phyloP scores from a whole-genome alignment of 1,139 yeast species.

The Pichia sp. region DNA sequence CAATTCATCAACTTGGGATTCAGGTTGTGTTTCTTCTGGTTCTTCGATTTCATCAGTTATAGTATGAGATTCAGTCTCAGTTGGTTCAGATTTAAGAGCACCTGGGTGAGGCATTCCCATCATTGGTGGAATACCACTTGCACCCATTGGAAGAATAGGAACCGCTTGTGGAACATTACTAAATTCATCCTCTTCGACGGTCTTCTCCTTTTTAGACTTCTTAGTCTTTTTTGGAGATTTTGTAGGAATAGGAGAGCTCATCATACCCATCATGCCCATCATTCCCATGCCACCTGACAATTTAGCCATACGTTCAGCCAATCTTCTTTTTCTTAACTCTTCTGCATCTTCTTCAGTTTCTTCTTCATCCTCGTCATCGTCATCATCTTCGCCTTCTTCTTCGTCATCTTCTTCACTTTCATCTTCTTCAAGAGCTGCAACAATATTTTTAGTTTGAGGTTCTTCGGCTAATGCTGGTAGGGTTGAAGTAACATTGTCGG shows the following conservation, averaged over 20 bases:
- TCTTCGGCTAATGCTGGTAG: background rate
- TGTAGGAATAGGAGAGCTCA: conserved; percentile 43
- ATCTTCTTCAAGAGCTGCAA: background rate
- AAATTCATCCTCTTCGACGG: conserved; percentile 11
- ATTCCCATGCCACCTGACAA: conserved; percentile 91
- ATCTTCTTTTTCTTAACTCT: conserved; percentile 72
- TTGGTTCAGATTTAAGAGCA: background rate
- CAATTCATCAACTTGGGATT: background rate
- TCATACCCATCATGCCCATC: conserved; percentile 79
- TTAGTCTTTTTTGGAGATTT: conserved; percentile 30
- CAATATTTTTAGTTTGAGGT: background rate
- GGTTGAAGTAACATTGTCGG: conserved; percentile 36
- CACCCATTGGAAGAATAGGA: conserved; percentile 23
- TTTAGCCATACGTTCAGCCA: conserved; percentile 95
- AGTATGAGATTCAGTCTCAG: conserved; percentile 7
- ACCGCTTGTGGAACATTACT: conserved; percentile 41
- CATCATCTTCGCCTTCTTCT: conserved; percentile 32
- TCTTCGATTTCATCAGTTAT: background rate
- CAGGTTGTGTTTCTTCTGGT: background rate
- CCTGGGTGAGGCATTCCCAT: conserved; percentile 29
- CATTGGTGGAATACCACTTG: conserved; percentile 14
- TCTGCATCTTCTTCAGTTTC: conserved; percentile 58
- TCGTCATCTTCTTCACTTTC: conserved; percentile 37
- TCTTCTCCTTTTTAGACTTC: conserved; percentile 22
- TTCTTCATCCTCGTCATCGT: conserved; percentile 33